Base-by-base conservation (phyloP, 164 flowering plant genomes). In the Kingdonia uniflora region DNA sequence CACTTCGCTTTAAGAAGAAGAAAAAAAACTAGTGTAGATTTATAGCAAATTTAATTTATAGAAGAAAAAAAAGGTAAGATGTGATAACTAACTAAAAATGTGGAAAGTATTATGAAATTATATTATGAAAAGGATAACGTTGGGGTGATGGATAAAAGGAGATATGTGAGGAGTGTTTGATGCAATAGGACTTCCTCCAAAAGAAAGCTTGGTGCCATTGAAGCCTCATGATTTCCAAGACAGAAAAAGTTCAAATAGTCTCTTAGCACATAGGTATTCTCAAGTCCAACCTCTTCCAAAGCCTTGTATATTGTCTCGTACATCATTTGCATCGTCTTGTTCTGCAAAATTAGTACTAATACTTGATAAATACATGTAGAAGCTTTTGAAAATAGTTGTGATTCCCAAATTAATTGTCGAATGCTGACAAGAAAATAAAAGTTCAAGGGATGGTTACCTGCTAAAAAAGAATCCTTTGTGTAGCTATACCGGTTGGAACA, bases 271-370 rank as follows among this genome's bases (percentile, higher is more conserved):
- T 65, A 86, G 52, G 81, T 73, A 23, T 66, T 76, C 71, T 92
- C 95, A 52, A 88, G 94, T 21, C 96, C 95, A 52, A 69, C 88
- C 71, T 92, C 96, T 55, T 76, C 85, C 40, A 92, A 65, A 56
- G 98, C 96, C 70, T 80, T 84, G 66, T 82, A 81, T 24, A 91
- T 73, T 0, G 83, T 85, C 65, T 88, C 94, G 43, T 92, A 92
- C 98, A 92, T 92, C 96, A 92, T 92, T 81, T 92, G 96, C 96
- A 92, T 92, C 22, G 98, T 92, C 60, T 88, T 85, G 56, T 86
- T 62, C 99, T 92, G 80, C 74, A 74, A 16, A 19, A 23, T 45
- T 33, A 54, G 33, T 39, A 11, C n/a, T n/a, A n/a, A n/a, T n/a
- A n/a, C 33, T 42, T 17, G 43, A 39, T 60, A 25, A 60, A 47